Base-by-base conservation (phyloP, 2,329 filamentous ascomycete genomes). In the Exophiala viscosa region DNA sequence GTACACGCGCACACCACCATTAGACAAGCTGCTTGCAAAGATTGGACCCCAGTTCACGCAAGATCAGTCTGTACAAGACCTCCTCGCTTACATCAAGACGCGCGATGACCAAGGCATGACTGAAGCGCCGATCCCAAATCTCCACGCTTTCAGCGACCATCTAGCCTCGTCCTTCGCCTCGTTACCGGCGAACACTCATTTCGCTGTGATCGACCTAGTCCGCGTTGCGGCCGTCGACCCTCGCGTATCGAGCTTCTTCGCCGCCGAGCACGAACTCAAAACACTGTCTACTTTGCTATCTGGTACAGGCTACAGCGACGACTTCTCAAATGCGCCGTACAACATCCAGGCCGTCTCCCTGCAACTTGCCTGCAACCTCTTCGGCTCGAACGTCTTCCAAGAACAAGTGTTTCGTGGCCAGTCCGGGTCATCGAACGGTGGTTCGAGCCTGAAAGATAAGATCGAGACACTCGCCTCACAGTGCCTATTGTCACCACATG, bases 331-430 rank as follows among this genome's bases (percentile, higher is more conserved):
- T 1, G 87, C 84, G 36, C 89, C 90, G 0, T 96, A 96, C 66
- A 85, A 88, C 3, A 78, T 95, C 1, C 85, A 90, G 11, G 82
- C 96, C 1, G 88, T 95, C 13, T 86, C 89, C 0, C 72, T 95
- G 17, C 91, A 96, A 62, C 79, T 92, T 64, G 79, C 83, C 1
- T 95, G 90, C 71, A 96, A 96, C 64, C 75, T 95, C 38, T 96
- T 95, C 72, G 85, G 82, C 0, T 86, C 85, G 1, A 79, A 82
- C 0, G 75, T 95, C 0, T 95, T 86, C 63, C 76, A 83, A 0
- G 77, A 82, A 2, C 79, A 85, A 56, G 75, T 91, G 7, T 73
- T 87, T 5, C 32, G 15, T 32, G 11, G 20, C 33, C 32, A 38
- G 1, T 18, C 39, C 14, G 17, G n/a, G n/a, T n/a, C n/a, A n/a